Evolutionary conservation across 176 grass and related monocot genomes (phyloP).

Genomic region (Musa acuminata): DNA sequence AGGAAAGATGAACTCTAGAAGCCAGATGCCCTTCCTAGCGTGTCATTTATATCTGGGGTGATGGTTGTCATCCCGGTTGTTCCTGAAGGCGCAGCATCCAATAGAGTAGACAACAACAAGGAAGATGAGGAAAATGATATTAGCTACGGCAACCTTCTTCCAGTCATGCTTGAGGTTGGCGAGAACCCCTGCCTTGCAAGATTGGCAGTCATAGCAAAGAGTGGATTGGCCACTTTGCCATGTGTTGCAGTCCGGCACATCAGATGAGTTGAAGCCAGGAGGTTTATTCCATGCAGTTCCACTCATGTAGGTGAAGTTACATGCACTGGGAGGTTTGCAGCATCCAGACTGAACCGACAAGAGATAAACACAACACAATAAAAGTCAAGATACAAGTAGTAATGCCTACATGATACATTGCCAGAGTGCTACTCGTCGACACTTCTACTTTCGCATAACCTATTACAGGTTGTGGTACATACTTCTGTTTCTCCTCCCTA

Average conservation of each 20-base stretch:
- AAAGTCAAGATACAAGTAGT: not conserved
- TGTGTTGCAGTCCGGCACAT: not conserved
- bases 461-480: too few relatives aligned
- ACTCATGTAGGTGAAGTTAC: slow-evolving; percentile 8
- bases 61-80: slow-evolving; percentile 3
- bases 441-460: too few relatives aligned
- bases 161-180: slow-evolving; percentile 16
- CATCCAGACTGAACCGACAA: slow-evolving; percentile 8
- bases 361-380: not conserved
- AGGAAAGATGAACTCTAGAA: not conserved
- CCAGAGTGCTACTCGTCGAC: too few relatives aligned
- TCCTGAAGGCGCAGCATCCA: slow-evolving; percentile 19
- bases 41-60: not conserved
- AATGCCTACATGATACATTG: not conserved
- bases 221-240: not conserved
- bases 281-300: not conserved
- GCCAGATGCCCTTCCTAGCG: not conserved
- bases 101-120: slow-evolving; percentile 13
- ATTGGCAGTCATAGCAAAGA: slow-evolving; percentile 16
- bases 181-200: slow-evolving; percentile 16
- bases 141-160: slow-evolving; percentile 9
- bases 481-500: too few relatives aligned
- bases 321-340: slow-evolving; percentile 17
- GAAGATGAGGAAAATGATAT: slow-evolving; percentile 16
- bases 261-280: not conserved